phyloP scores from a whole-genome alignment of 2,329 filamentous ascomycete species.

The Calycina marina region DNA sequence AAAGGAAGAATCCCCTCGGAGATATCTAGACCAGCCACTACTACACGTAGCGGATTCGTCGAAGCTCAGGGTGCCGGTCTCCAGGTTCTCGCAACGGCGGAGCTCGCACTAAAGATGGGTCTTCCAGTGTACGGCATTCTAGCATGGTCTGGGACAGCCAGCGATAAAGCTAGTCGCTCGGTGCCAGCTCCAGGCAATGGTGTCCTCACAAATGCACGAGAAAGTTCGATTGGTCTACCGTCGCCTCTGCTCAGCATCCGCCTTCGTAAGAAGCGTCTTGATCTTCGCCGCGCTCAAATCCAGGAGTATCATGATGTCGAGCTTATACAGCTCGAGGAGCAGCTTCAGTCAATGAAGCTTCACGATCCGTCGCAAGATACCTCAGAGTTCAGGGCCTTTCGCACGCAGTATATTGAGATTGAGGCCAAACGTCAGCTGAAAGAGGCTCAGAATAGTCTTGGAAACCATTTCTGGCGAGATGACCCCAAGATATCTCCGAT shows the following conservation, averaged over 20 bases:
- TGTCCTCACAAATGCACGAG: slow-evolving; percentile 83
- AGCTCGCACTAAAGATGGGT: slow-evolving; percentile 90
- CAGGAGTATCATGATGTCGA: neutral
- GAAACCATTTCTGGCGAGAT: slow-evolving; percentile 93
- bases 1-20: slow-evolving; percentile 85
- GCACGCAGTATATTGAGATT: neutral
- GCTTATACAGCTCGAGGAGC: neutral
- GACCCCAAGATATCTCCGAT: slow-evolving; percentile 83
- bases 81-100: slow-evolving; percentile 90
- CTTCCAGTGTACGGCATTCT: slow-evolving; percentile 90
- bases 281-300: slow-evolving; percentile 64
- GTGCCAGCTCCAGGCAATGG: slow-evolving; percentile 90
- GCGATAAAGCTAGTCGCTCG: slow-evolving; percentile 94
- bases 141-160: slow-evolving; percentile 81
- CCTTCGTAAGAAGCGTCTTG: slow-evolving; percentile 73
- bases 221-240: slow-evolving; percentile 74
- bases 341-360: neutral
- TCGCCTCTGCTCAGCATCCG: slow-evolving; percentile 90
- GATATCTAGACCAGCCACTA: slow-evolving; percentile 93
- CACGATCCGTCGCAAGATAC: neutral
- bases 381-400: neutral
- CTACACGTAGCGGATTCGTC: slow-evolving; percentile 93
- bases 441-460: slow-evolving; percentile 87
- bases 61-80: slow-evolving; percentile 94
- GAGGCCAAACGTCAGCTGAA: slow-evolving; percentile 62